Evolutionary conservation across 805 yeast species (phyloP), one percentile per base, ranked within the genome.

Genomic region (Yarrowia sp.): DNA sequence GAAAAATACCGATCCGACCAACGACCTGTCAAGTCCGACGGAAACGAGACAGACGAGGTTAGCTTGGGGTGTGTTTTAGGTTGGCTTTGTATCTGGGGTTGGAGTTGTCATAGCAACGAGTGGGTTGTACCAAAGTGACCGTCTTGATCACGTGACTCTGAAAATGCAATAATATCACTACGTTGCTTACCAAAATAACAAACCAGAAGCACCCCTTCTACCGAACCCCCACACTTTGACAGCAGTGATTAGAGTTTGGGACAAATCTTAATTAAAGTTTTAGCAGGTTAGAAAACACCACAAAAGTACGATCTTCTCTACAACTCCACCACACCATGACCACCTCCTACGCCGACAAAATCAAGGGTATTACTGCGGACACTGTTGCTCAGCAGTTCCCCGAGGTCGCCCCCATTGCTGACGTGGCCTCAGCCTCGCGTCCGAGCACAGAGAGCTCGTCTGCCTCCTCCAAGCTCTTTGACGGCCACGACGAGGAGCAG

Each of bases 401-500:
- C 19, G 72, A 70, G 61, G 65, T 70, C 19, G 71, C 70, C 59
- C 63, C 67, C 9, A 62, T 70, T 22, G 64, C 64, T 22, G 41
- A 71, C 35, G 65, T 67, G n/a, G 49, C 66, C 42, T 55, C 65
- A n/a, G 44, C 68, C 9, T 64, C 65, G 6, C 62, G 68, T 60
- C 66, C 56, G 19, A 63, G 25, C 32, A 49, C 60, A 2, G 62
- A 55, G 46, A 31, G 53, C 16, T 31, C 63, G 16, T 31, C 53
- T 19, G 66, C 66, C 32, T 71, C 69, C 62, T 67, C 71, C n/a
- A 71, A 68, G 22, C 71, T 89, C n/a, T 88, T 92, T 66, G 79
- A 78, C 4, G 97, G 97, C 6, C 94, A 92, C 67, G 97, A 94
- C 73, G 87, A 86, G 71, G 98, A 93, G 73, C 99, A 94, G 75